Evolutionary conservation across 2,329 filamentous ascomycete genomes (phyloP).

Genomic region (Colletotrichum sp.): DNA sequence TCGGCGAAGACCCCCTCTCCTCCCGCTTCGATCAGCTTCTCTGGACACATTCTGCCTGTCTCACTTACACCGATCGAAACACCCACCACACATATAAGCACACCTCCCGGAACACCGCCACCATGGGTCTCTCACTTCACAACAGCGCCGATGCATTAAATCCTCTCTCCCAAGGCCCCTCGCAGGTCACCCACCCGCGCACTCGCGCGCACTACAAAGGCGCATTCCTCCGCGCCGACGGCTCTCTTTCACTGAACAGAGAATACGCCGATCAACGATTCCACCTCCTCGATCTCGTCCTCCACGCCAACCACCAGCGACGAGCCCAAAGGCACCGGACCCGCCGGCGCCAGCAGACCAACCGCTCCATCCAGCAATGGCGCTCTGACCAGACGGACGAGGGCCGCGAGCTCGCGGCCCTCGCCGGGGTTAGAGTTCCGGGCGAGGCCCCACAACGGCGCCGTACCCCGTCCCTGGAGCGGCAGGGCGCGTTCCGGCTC

Average conservation of each 20-base stretch:
- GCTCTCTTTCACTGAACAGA: neutral
- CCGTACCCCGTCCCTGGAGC: slow-evolving; percentile 41
- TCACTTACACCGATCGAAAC: neutral
- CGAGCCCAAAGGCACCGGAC: neutral
- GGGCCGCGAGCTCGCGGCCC: slow-evolving; percentile 36
- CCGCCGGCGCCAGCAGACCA: neutral
- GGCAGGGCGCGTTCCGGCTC: slow-evolving; percentile 52
- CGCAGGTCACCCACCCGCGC: neutral
- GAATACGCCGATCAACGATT: neutral
- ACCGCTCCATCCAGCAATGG: neutral
- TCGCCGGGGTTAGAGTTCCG: slow-evolving; percentile 38
- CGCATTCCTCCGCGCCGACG: neutral
- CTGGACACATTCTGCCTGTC: neutral
- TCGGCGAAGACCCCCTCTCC: neutral
- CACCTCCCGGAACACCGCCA: neutral
- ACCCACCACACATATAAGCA: neutral
- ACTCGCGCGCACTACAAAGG: neutral
- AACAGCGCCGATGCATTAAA: slow-evolving; percentile 3
- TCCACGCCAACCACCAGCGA: neutral
- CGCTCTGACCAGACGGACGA: slow-evolving; percentile 25
- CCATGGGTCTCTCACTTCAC: slow-evolving; percentile 7
- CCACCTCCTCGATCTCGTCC: slow-evolving; percentile 10
- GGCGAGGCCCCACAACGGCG: slow-evolving; percentile 36
- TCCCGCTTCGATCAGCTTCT: neutral
- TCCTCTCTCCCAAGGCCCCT: neutral